Evolutionary conservation across 2,329 filamentous ascomycete species (phyloP), one percentile per base, ranked within the genome.

Genomic region (Pezicula carpinea): DNA sequence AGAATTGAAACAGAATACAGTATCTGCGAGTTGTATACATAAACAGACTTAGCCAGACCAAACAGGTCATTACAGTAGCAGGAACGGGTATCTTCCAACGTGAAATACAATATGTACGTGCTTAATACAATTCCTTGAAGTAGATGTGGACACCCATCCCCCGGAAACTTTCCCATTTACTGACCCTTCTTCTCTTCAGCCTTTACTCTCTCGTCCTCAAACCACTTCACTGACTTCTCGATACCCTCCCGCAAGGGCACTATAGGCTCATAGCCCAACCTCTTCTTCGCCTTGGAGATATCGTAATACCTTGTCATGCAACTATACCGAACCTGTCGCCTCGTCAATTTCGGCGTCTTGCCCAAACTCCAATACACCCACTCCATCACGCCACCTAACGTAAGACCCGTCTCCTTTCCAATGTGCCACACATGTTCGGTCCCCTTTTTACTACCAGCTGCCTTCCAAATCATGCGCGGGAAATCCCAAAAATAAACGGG

Each of bases 401-500:
- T 48, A 51, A 79, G 59, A 47, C 79, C 80, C 33, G 77, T 42
- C 40, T 73, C 72, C 49, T 71, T 71, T 39, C 74, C 66, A 53
- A 85, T 70, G 5, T 66, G 63, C 77, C 79, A 81, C 45, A 79
- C 77, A 54, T 74, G 69, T 42, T 73, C 71, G 5, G 71, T 75
- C 17, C 78, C 79, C 48, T 68, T 67, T 6, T 69, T 63, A 47
- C 66, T 72, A 31, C 81, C 81, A 10, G 78, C 78, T 35, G 74
- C 75, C 53, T 70, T 70, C 89, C 89, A 97, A 39, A 96, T 76
- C 33, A 83, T 81, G 34, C 88, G 78, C 49, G 87, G 81, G 63
- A 95, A 87, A 67, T 95, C 89, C 82, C 93, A 95, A 68, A 96
- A 95, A 65, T 92, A 92, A 17, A 95, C 75, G 5, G 92, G 92